Evolutionary conservation across 305 asterid genomes (phyloP), one percentile per base, ranked within the genome.

Genomic region (Solanum hybrid): DNA sequence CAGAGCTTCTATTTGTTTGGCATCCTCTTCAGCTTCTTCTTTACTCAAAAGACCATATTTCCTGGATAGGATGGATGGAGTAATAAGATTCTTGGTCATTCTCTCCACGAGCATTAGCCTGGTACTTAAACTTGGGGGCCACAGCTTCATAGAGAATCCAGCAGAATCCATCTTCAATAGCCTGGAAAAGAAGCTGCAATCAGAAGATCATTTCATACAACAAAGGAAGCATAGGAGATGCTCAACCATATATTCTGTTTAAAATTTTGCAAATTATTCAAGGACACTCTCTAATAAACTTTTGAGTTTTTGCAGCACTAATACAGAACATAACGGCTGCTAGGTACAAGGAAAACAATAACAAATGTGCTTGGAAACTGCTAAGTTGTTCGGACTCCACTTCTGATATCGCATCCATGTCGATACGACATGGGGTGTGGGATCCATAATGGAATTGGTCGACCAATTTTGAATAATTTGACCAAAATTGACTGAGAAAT

Each of bases 41-140:
- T 92, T 93, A 90, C 94, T 93, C 94, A 95, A 85, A 51, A 94
- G 93, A 90, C 99, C 99, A 90, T 95, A 95, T 93, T 94, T 97
- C 90, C 98, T 91, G 26, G 99, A 95, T 95, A 96, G 93, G 90
- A 97, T 94, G 88, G 99, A 96, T 22, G 99, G 99, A 69, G 97
- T 95, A 60, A 89, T 90, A 35, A 97, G 96, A 93, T 97, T 96
- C 91, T 91, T 94, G 7, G 94, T 92, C 99, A 97, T 97, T 90
- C 95, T 92, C 90, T 95, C 98, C 6, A 95, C 94, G 27, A 97
- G 98, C 94, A 94, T 94, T 86, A 91, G 92, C 90, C 99, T 92
- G 84, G 97, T 96, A 37, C 90, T 88, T 90, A 88, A 93, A 89
- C 94, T 91, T 24, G 99, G 99, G 32, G 99, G 99, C 99, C 99